phyloP scores from a whole-genome alignment of 2,329 filamentous ascomycete genomes.

The Aureobasidium melanogenum region DNA sequence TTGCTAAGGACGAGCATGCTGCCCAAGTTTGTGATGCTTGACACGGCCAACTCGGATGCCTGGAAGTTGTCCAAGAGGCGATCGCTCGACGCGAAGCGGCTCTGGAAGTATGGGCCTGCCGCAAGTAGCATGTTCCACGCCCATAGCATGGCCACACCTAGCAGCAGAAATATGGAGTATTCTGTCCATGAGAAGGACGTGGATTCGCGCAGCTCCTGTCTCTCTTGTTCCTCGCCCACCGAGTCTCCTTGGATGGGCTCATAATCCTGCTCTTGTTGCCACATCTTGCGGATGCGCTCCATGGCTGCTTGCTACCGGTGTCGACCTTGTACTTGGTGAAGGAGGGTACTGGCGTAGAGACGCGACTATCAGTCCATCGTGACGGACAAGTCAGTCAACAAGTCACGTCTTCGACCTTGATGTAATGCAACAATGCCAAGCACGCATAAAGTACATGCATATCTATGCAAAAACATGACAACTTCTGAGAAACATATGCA shows the following conservation, averaged over 20 bases:
- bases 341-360: background rate
- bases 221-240: slow-evolving; percentile 15
- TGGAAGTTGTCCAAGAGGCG: slow-evolving; percentile 79
- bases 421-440: background rate
- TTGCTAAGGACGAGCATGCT: slow-evolving; percentile 70
- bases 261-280: slow-evolving; percentile 24
- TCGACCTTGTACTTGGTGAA: background rate
- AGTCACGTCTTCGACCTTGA: background rate
- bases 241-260: slow-evolving; percentile 21
- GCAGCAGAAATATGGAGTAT: slow-evolving; percentile 73
- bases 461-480: background rate
- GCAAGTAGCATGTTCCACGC: slow-evolving; percentile 99
- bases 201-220: background rate
- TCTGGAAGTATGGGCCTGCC: slow-evolving; percentile 84
- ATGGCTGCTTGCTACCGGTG: slow-evolving; percentile 11
- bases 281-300: slow-evolving; percentile 21
- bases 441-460: background rate
- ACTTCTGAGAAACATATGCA: background rate
- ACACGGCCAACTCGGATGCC: slow-evolving; percentile 77
- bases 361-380: background rate
- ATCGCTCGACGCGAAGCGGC: slow-evolving; percentile 61
- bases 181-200: slow-evolving; percentile 68
- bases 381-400: background rate
- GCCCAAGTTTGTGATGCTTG: slow-evolving; percentile 70
- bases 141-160: slow-evolving; percentile 94